Percentiles rank a stretch among this genome's conserved stretches.
phyloP scores from a whole-genome alignment of 257 asterid species.

The Solanum habrochaites region DNA sequence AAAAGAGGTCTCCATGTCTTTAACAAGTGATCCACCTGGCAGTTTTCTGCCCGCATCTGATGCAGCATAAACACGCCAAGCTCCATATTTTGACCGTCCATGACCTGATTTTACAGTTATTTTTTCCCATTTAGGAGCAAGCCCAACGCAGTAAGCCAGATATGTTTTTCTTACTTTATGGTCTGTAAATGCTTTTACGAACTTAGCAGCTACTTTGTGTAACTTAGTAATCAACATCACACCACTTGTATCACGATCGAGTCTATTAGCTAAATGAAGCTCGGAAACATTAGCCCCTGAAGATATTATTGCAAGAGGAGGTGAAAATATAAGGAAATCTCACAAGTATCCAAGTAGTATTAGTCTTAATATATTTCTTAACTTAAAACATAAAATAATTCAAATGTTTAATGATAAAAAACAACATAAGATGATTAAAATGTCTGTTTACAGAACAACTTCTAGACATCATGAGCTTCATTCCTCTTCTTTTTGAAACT shows the following conservation, averaged over 20 bases:
- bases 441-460: background rate
- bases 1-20: conserved; percentile 73
- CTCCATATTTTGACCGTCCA: conserved; percentile 86
- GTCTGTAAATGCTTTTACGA: conserved; percentile 75
- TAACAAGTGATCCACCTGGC: conserved; percentile 79
- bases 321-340: background rate
- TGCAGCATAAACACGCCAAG: conserved; percentile 86
- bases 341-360: background rate
- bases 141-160: conserved; percentile 59
- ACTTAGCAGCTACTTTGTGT: conserved; percentile 85
- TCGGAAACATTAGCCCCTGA: conserved; percentile 37
- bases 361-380: background rate
- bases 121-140: conserved; percentile 48
- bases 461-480: background rate
- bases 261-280: conserved; percentile 82
- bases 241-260: conserved; percentile 96
- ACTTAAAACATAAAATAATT: background rate
- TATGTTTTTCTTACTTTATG: conserved; percentile 71
- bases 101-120: conserved; percentile 66
- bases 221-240: conserved; percentile 75
- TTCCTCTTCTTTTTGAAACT: background rate
- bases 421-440: background rate
- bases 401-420: background rate
- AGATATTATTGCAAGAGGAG: background rate
- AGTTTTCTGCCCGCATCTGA: conserved; percentile 63